Percentiles rank a stretch among this genome's conserved stretches.
Conservation (phyloP, 768 basidiomycete genomes). For the Pisolithus sp. region DNA sequence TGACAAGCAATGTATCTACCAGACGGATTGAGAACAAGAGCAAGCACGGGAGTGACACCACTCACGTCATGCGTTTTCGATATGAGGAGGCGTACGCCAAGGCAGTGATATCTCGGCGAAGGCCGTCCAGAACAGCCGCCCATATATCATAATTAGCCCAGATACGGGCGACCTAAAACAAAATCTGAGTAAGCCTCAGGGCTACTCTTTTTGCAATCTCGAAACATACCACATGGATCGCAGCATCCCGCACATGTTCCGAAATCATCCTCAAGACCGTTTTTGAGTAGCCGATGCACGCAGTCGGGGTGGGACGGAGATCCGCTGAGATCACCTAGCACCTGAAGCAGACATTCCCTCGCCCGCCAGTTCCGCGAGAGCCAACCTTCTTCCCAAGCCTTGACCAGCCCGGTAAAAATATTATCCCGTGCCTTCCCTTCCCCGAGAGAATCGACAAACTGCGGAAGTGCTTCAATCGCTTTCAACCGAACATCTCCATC, state of each 20-base stretch:
- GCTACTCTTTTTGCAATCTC: constrained; percentile 1
- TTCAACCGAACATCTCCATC: constrained; percentile 67
- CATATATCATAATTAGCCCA: constrained; percentile 35
- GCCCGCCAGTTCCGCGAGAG: constrained; percentile 72
- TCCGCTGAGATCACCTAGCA: constrained; percentile 46
- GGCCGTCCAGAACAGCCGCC: constrained; percentile 27
- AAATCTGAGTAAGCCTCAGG: constrained; percentile 8
- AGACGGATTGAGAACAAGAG: constrained; percentile 12
- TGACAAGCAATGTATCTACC: constrained; percentile 70
- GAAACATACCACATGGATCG: constrained; percentile 54
- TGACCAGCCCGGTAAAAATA: constrained; percentile 42
- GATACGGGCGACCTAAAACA: constrained; percentile 41
- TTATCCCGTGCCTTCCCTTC: constrained; percentile 36
- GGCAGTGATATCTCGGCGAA: constrained; percentile 37
- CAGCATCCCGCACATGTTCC: constrained; percentile 82
- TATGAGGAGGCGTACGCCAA: constrained; percentile 43
- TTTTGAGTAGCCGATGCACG: constrained; percentile 48
- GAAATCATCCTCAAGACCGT: constrained; percentile 68
- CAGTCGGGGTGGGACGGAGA: constrained; percentile 38
- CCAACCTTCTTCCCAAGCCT: constrained; percentile 50
- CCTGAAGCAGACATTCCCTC: constrained; percentile 59
- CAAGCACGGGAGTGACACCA: constrained; percentile 11
- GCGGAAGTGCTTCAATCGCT: constrained; percentile 58
- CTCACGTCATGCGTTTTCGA: constrained; percentile 70
- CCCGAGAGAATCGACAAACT: constrained; percentile 50